Evolutionary conservation across 208 protist genomes (phyloP).

Genomic region (Leishmania major): DNA sequence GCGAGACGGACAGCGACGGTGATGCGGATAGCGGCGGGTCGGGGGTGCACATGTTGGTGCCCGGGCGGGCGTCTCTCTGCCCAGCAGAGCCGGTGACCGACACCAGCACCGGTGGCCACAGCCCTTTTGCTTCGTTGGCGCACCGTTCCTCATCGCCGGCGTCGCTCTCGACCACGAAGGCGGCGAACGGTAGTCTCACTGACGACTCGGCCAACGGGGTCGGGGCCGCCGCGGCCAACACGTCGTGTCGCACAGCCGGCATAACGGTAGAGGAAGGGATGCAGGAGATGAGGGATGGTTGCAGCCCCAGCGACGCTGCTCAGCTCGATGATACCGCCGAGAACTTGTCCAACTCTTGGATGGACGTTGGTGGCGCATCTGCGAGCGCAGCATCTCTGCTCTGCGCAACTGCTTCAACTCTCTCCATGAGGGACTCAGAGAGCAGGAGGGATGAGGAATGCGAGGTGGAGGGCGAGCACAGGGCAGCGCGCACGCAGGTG

Average conservation of each 20-base stretch:
- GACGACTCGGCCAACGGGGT: constrained; percentile 6
- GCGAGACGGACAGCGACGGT: constrained; percentile 24
- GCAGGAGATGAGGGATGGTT: neutral
- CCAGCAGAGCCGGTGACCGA: neutral
- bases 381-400: neutral
- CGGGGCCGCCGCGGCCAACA: neutral
- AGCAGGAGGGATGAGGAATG: neutral
- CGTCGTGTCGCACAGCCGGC: neutral
- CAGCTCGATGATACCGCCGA: neutral
- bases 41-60: neutral
- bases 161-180: neutral
- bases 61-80: neutral
- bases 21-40: neutral
- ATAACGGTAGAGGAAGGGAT: neutral
- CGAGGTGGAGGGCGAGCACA: neutral
- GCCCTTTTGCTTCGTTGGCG: neutral
- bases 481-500: neutral
- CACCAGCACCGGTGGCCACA: neutral
- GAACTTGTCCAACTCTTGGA: neutral
- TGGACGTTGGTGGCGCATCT: neutral
- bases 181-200: neutral
- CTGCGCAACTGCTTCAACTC: neutral
- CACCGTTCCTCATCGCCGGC: neutral
- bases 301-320: neutral
- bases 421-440: neutral